Base-by-base conservation (phyloP, 768 basidiomycete species). In the Lactarius hatsudake region DNA sequence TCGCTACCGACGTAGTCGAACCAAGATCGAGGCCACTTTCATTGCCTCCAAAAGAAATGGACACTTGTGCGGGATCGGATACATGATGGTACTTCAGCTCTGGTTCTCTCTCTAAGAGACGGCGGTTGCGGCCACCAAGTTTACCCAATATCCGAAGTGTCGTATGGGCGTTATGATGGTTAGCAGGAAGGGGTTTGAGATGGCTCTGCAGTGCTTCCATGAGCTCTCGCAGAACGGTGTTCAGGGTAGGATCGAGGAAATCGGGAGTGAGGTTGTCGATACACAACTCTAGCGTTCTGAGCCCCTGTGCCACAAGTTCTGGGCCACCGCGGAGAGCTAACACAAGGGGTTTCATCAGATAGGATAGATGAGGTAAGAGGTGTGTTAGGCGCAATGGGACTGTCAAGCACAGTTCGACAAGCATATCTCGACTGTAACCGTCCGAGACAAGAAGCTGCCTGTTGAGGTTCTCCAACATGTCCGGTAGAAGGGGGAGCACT, bases 211-310 rank as follows among this genome's bases (percentile, higher is more conserved):
- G 82, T 0, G 95, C 96, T 69, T 91, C 91, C 93, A 95, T 98
- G 64, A 99, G 80, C 69, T 98, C 94, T 57, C 94, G 84, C 53
- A 97, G 82, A 54, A 98, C 95, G 0, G 92, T 93, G 69, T 88
- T 93, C 70, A 98, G 86, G 2, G 94, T 96, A 3, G 97, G 97
- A 73, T 98, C 96, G 34, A 99, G 84, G 80, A 98, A 98, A 77
- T 98, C 97, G 2, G 94, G 94, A 0, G 94, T 97, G 32, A 99
- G 84, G 75, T 98, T 99, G 80, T 99, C 97, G 73, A 98, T 96
- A 78, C 96, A 98, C n/a, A 99, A 83, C 76, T 99, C 97, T 66
- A 99, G 85, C 0, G 97, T 99, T 7, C 97, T 86, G 30, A 99
- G 80, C 55, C 97, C 97, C 79, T 99, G 97, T 28, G 94, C 89